Base-by-base conservation (phyloP, 495 filamentous ascomycete species). In the Neurospora sp. region DNA sequence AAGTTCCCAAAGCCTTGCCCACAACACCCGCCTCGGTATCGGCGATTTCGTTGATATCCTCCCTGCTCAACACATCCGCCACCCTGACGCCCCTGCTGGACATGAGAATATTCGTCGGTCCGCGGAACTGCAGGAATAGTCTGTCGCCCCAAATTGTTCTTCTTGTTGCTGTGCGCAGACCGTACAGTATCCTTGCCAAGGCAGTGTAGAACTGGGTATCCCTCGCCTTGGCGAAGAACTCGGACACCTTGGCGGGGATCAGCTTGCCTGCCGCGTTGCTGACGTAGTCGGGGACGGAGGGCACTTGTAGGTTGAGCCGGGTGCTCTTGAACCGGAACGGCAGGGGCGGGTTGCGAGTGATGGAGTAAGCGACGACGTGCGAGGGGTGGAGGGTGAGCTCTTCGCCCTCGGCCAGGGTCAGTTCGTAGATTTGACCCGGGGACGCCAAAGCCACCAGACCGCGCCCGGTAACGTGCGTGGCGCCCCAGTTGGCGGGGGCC, bases 111-210 rank as follows among this genome's bases (percentile, higher is more conserved):
- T 91, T 97, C 3, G 87, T 88, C 27, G 96, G 96, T 0, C 96
- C 96, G 35, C 90, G 86, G 77, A 99, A 97, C 76, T 92, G 90
- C 31, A 98, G 83, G 78, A 98, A 98, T 16, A 98, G 84, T 74
- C 95, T 83, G 80, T 99, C 96, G 39, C 96, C 96, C 93, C 93
- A 97, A n/a, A 99, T 91, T 4, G 91, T 91, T 77, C 91, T 85
- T 71, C 94, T 86, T 39, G 88, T 85, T 81, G 92, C 91, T 2
- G 93, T 95, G 41, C 93, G 86, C 20, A 96, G 71, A 41, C 78
- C 85, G 79, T 90, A 94, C 40, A 91, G 75, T 27, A 89, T 73
- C 12, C 82, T 83, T 70, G 88, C 86, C 0, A 94, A 76, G 1
- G 81, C 81, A 75, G 90, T 92, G 89, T 93, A 98, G 3, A 88